Base-by-base conservation (phyloP, 306 rosid species). In the Corylus heterophylla region DNA sequence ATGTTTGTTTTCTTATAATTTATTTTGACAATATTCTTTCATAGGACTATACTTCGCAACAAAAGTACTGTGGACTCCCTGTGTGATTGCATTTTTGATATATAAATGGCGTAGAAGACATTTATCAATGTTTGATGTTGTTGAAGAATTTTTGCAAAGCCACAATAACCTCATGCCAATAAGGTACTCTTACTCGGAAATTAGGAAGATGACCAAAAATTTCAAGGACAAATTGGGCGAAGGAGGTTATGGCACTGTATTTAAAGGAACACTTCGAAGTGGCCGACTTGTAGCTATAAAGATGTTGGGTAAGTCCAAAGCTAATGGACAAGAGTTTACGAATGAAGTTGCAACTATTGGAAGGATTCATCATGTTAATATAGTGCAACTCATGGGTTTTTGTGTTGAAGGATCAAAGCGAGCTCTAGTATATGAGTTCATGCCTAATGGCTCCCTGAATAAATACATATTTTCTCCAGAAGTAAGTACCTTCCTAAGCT, bases 391-490 rank as follows among this genome's bases (percentile, higher is more conserved):
- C 0, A 25, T 76, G 25, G 85, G 81, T 12, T 81, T 71, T 18
- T 81, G 78, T 50, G 74, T 61, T 25, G 81, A 81, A 11, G 62
- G 74, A 10, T 49, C 77, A 27, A 81, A 71, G n/a, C 62, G 78
- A 7, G 82, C 77, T 50, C 73, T 79, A 13, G 16, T 72, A 4
- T 72, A 77, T 20, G 79, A 82, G 22, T 82, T 37, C 47, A 82
- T 82, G 85, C 20, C 79, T 29, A 77, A 77, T 72, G 76, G 79
- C 0, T 82, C 86, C 20, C 66, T 82, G 4, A 81, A 82, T 22
- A 82, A 78, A 56, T 82, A 82, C 42, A 55, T 82, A 20, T 82
- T 78, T 29, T 9, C 35, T 3, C 35, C 73, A 51, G 66, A 74
- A 17, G 11, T 37, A 4, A 54, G 16, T 0, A 74, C 18, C 16